Percentiles rank a stretch among this genome's conserved stretches.
phyloP scores from a whole-genome alignment of 306 rosid genomes.

The Rosa lucieae region DNA sequence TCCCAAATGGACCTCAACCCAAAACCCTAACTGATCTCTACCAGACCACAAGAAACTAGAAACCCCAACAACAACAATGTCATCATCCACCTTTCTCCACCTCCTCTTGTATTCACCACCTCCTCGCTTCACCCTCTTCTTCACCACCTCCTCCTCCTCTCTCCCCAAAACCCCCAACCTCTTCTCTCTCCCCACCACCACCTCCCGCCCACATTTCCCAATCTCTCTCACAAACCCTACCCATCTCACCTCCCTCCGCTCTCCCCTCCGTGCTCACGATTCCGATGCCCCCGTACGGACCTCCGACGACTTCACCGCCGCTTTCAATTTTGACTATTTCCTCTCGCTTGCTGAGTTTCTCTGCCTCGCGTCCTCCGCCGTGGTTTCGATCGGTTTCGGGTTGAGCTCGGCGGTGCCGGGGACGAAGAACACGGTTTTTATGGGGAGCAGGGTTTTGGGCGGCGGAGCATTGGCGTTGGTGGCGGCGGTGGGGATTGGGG shows the following conservation, averaged over 20 bases:
- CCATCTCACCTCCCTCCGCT: conserved; percentile 23
- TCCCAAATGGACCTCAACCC: conserved; percentile 17
- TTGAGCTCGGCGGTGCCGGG: conserved; percentile 29
- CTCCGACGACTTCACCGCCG: conserved; percentile 21
- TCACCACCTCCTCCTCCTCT: background rate
- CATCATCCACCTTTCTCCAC: conserved; percentile 41
- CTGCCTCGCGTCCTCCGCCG: conserved; percentile 57
- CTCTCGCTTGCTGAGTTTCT: conserved; percentile 55
- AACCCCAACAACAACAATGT: conserved; percentile 35
- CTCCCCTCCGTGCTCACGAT: conserved; percentile 27
- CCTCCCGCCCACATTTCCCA: conserved; percentile 24
- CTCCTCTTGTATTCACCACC: conserved; percentile 38
- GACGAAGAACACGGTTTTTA: conserved; percentile 41
- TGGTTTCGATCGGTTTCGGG: conserved; percentile 38
- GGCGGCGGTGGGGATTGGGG: conserved; percentile 53
- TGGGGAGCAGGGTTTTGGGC: conserved; percentile 35
- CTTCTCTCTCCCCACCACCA: conserved; percentile 26
- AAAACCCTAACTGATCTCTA: conserved; percentile 3
- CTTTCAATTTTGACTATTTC: conserved; percentile 43
- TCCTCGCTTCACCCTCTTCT: conserved; percentile 35
- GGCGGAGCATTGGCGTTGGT: conserved; percentile 47
- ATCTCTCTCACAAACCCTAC: conserved; percentile 22
- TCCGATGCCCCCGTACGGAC: conserved; percentile 23
- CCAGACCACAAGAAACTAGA: conserved; percentile 14
- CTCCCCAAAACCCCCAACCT: conserved; percentile 28